Evolutionary conservation across 1,139 yeast species (phyloP), one percentile per base, ranked within the genome.

Genomic region (Hyphopichia fennica): DNA sequence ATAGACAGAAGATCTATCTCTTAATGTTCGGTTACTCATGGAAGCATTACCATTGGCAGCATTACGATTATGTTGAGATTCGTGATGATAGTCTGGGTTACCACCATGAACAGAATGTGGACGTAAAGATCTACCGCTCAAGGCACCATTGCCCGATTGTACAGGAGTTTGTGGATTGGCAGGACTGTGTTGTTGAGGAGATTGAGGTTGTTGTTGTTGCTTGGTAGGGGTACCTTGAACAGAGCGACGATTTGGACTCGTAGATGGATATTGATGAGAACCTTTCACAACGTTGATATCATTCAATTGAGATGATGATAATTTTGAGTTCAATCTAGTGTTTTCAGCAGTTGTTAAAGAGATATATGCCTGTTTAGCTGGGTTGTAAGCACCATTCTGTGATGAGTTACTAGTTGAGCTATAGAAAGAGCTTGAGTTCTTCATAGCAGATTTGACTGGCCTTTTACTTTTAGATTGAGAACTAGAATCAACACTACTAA

Each of bases 271-370:
- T 16, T 40, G 46, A 28, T 41, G 37, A 25, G 27, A 13, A 18
- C 44, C 38, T 17, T 23, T 39, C 9, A 37, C 29, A 4, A 36
- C 35, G 13, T 42, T 47, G 5, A 50, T 43, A 14, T 61, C 68
- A 22, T 46, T 50, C 48, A 69, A 58, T 38, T 67, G 67, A 3
- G 71, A 60, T 0, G 77, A 57, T 6, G 82, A 72, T 37, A 80
- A 58, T 57, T 80, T 77, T 1, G 90, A 84, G 59, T 85, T 85
- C 44, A 84, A 56, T 45, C 90, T 72, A 0, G 95, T 85, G 58
- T 85, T 85, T 56, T 85, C 90, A 1, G 91, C 90, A 0, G 95
- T 85, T 1, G 90, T 76, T 42, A 84, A 63, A 0, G 88, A 81
- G 38, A 84, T 59, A 51, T 84, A 84, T 0, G 86, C 90, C 47